phyloP scores from a whole-genome alignment of 2,329 filamentous ascomycete genomes.

The Malbranchea zuffiana region DNA sequence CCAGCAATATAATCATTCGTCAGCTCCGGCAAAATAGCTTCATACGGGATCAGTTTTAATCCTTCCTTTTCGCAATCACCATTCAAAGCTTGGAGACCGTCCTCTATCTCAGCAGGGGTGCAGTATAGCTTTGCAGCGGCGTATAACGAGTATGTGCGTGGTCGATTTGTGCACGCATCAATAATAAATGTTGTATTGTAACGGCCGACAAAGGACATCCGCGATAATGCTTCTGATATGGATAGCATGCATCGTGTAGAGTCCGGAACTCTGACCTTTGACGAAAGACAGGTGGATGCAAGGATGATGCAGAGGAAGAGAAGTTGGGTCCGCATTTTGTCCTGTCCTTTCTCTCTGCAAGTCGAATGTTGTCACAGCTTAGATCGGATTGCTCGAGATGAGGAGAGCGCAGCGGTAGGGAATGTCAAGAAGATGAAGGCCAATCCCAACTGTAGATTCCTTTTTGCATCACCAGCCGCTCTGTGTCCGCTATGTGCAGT shows the following conservation, averaged over 20 bases:
- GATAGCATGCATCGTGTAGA: slow-evolving; percentile 7
- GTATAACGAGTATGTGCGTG: slow-evolving; percentile 9
- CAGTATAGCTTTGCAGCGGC: slow-evolving; percentile 8
- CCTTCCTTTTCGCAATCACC: slow-evolving; percentile 4
- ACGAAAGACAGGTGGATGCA: no score
- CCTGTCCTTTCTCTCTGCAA: no score
- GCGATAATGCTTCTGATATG: slow-evolving; percentile 7
- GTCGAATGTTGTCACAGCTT: no score
- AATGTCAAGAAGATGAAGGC: no score
- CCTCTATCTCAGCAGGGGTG: slow-evolving; percentile 2
- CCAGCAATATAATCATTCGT: slow-evolving; percentile 8
- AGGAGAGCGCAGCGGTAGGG: no score
- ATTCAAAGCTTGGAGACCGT: slow-evolving; percentile 7
- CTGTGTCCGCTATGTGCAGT: no score
- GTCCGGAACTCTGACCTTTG: slow-evolving; percentile 3
- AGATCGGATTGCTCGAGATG: no score
- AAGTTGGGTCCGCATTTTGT: no score
- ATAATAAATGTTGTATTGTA: background rate
- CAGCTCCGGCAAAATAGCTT: slow-evolving; percentile 6
- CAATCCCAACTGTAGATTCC: no score
- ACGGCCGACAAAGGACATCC: background rate
- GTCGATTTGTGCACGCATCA: slow-evolving; percentile 4
- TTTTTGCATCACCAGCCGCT: no score
- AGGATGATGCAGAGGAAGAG: no score
- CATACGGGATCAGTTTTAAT: slow-evolving; percentile 6